Evolutionary conservation across 306 rosid genomes (phyloP), one percentile per base, ranked within the genome.

Genomic region (Carpinus viminea): DNA sequence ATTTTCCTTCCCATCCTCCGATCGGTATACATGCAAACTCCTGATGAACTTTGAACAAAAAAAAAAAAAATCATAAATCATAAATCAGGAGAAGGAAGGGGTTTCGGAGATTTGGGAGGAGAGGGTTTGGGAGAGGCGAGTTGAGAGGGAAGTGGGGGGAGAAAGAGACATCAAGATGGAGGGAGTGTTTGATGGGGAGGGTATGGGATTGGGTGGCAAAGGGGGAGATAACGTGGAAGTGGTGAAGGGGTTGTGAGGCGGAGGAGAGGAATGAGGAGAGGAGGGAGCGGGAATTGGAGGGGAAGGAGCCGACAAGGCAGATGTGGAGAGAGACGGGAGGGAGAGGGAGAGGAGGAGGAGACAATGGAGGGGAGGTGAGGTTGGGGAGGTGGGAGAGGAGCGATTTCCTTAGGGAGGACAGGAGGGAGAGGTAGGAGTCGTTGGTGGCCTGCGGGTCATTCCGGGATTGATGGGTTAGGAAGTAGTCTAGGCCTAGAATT

Each of bases 161-260:
- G 64, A 84, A 88, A 38, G 91, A 79, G 75, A 91, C 88, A 55
- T 85, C 90, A 79, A 91, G 92, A 83, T 89, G 90, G 75, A 90
- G 96, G 4, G 90, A 75, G 74, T 95, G 98, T 8, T 73, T 65
- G 73, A 89, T 73, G 75, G 94, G 74, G 57, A 92, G 87, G 17
- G 82, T 69, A 74, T 92, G 95, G 6, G 46, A 70, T 11, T 18
- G 78, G 74, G 76, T 12, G 7, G 76, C 48, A 76, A 82, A 84
- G 18, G 97, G 94, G 77, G 94, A 61, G 87, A 93, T 93, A 78
- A 93, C 92, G 70, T 90, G 89, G 92, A 93, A 96, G 78, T 87
- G 82, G 66, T 87, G 81, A 74, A 91, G 81, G 74, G 87, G 84
- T 13, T 86, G 88, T 45, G 92, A 65, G 53, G 96, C 91, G 80